Evolutionary conservation across 306 rosid species (phyloP).

Genomic region (Aeschynomene evenia): DNA sequence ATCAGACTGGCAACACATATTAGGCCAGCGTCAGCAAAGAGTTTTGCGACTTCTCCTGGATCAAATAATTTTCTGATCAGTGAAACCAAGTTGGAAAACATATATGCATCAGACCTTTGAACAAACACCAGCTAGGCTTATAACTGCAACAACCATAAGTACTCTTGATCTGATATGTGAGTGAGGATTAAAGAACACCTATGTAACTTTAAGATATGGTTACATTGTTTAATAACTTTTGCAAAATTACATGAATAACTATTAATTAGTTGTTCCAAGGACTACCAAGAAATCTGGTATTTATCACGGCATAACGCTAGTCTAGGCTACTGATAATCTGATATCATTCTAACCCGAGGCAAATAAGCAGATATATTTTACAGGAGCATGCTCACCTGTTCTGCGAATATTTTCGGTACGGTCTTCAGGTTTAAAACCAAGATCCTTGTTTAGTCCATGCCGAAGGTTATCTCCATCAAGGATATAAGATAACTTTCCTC

Average conservation of each 20-base stretch:
- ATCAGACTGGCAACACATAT: constrained; percentile 76
- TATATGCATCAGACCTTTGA: background rate
- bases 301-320: background rate
- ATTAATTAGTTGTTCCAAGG: constrained; percentile 20
- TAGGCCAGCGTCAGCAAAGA: constrained; percentile 82
- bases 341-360: constrained; percentile 11
- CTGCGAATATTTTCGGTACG: constrained; percentile 85
- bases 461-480: constrained; percentile 94
- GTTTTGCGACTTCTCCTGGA: constrained; percentile 81
- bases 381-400: constrained; percentile 55
- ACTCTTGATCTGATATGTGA: background rate
- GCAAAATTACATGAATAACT: background rate
- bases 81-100: constrained; percentile 9
- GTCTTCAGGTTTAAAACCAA: constrained; percentile 71
- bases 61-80: constrained; percentile 27
- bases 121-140: constrained; percentile 1
- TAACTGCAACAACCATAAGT: constrained; percentile 5
- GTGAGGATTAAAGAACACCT: too few species aligned
- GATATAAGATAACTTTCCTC: constrained; percentile 70
- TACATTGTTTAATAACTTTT: too few species aligned
- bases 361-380: constrained; percentile 5
- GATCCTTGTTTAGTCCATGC: constrained; percentile 80
- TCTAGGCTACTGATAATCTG: constrained; percentile 9
- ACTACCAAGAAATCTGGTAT: constrained; percentile 18
- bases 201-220: too few species aligned